Base-by-base conservation (phyloP, 345 rosid genomes). In the Eucalyptus shirleyi region DNA sequence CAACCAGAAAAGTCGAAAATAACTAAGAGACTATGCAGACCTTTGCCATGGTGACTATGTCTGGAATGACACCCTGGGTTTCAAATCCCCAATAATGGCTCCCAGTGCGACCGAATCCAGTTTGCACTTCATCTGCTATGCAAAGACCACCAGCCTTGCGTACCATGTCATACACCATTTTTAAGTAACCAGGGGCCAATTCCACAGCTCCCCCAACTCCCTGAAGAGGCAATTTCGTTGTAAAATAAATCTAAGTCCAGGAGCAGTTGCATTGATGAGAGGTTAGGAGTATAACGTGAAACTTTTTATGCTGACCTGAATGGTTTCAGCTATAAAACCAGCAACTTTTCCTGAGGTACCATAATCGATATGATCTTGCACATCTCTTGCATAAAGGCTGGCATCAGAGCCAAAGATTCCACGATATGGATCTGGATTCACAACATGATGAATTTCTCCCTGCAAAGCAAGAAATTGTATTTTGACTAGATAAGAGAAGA, bases 31-130 rank as follows among this genome's bases (percentile, higher is more conserved):
- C 47, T 85, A 18, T 69, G 88, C 62, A 90, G 67, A 98, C 99
- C 97, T 98, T 98, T 90, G 99, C 99, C 99, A 97, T 96, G 87
- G 99, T 97, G 90, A 97, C 98, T 86, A 97, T 95, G 95, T 97
- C 99, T 32, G 99, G 99, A 91, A 96, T 91, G 82, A 98, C 99
- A 85, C 95, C 98, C 92, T 98, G 99, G 17, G 97, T 97, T 92
- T 96, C 95, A 88, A 97, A 97, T 67, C 98, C 99, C 98, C 99
- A 97, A 90, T 97, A 97, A 86, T 97, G 96, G 93, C 98, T 96
- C 92, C 99, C 98, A 3, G 98, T 97, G 87, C 97, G 94, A 89
- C 99, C 98, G 93, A 97, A 97, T 65, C 99, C 99, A 30, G 97
- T 95, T 94, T 98, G 99, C 87, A 98, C 98, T 94, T 98, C 99